A percentile compares a stretch with the other conserved stretches of the same genome.
Conservation (phyloP, 176 grass and related monocot species). For the Saccharum spontaneum region DNA sequence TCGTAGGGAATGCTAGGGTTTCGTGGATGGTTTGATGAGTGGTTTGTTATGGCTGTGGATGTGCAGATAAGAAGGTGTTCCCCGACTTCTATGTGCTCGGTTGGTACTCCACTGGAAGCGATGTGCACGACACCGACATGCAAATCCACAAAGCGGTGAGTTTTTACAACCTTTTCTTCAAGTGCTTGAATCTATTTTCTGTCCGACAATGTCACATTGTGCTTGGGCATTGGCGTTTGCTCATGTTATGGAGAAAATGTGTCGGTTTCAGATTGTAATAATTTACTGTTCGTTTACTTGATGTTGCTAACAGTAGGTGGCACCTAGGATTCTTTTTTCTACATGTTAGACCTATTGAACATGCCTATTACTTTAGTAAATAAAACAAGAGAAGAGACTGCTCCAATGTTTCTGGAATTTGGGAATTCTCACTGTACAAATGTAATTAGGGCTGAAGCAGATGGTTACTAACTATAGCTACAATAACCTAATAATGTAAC, state of each 20-base stretch:
- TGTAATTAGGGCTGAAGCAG: not conserved
- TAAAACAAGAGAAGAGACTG: not conserved
- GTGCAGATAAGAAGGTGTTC: conserved; percentile 99
- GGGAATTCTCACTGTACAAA: not conserved
- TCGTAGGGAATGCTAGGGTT: conserved; percentile 23
- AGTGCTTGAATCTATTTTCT: not conserved
- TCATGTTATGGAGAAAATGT: not conserved
- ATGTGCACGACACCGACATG: conserved; percentile 89
- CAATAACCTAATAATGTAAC: not conserved
- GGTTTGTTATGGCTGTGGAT: conserved; percentile 20
- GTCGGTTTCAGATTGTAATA: not conserved
- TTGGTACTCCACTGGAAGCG: conserved; percentile 96
- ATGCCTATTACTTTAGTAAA: not conserved
- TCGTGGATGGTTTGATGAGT: conserved; percentile 27
- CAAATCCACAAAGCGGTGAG: conserved; percentile 93
- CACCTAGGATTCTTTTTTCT: not conserved
- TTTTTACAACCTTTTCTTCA: conserved; percentile 12
- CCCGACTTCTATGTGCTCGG: conserved; percentile 89
- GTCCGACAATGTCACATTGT: not conserved
- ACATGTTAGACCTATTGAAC: not conserved
- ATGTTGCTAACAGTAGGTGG: not conserved
- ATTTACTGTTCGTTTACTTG: not conserved
- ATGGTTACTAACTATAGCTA: not conserved
- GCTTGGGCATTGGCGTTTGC: not conserved
- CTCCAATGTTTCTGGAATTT: not conserved